phyloP scores from a whole-genome alignment of 139 green algal species.

The Axilococcus clingmanii region DNA sequence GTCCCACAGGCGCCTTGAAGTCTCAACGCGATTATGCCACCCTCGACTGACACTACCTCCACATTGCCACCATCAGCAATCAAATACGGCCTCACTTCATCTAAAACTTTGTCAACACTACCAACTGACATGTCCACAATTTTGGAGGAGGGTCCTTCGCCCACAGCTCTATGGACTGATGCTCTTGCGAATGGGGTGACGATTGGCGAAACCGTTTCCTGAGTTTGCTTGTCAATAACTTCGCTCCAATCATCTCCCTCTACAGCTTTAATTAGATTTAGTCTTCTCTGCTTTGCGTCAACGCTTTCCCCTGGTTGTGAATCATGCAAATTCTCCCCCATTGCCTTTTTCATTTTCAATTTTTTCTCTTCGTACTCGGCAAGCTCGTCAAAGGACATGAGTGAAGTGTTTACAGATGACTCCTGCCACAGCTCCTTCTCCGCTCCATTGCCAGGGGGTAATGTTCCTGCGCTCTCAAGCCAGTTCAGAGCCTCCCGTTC shows the following conservation, averaged over 20 bases:
- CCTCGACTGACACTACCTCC: constrained; percentile 65
- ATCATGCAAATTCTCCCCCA: constrained; percentile 72
- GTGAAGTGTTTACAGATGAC: not conserved
- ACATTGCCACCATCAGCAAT: constrained; percentile 92
- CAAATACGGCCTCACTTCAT: constrained; percentile 88
- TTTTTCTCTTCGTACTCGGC: constrained; percentile 71
- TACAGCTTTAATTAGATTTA: constrained; percentile 34
- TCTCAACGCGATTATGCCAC: constrained; percentile 60
- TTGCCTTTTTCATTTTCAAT: constrained; percentile 32
- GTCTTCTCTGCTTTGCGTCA: constrained; percentile 10
- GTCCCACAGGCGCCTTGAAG: constrained; percentile 76
- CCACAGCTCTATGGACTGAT: constrained; percentile 52
- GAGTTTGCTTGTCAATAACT: constrained; percentile 71
- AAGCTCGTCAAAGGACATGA: constrained; percentile 45
- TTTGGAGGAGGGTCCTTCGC: constrained; percentile 8
- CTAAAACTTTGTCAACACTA: constrained; percentile 50
- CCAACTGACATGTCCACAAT: constrained; percentile 30
- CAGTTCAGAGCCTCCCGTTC: constrained; percentile 52
- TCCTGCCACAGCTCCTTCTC: constrained; percentile 54
- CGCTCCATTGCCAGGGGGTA: constrained; percentile 65
- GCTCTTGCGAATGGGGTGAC: constrained; percentile 66
- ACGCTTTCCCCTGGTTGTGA: constrained; percentile 29
- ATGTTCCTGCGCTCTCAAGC: constrained; percentile 46
- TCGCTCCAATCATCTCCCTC: constrained; percentile 72
- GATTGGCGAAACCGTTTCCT: constrained; percentile 18